phyloP scores from a whole-genome alignment of 73 alveolate genomes.

The Tetrahymena elliotti region DNA sequence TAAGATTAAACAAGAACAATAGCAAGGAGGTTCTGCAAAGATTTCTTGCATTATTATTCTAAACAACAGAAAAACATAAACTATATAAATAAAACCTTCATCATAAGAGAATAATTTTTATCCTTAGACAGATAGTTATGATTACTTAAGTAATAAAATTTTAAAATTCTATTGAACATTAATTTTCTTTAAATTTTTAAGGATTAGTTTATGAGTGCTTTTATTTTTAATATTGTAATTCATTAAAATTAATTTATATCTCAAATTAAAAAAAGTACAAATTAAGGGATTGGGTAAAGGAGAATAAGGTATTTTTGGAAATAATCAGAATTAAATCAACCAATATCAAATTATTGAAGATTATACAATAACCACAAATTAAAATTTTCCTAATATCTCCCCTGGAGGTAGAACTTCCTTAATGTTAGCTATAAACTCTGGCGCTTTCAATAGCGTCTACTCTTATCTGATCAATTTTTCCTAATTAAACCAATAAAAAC shows the following conservation, averaged over 20 bases:
- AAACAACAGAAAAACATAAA: background rate
- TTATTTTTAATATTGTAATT: background rate
- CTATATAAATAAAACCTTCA: background rate
- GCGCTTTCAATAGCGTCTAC: background rate
- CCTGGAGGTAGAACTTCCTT: background rate
- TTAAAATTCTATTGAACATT: too few relatives aligned
- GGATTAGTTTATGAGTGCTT: too few relatives aligned
- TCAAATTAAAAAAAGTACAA: background rate
- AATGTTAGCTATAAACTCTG: background rate
- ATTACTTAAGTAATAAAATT: background rate
- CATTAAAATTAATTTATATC: background rate
- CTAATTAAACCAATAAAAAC: background rate
- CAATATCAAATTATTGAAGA: background rate
- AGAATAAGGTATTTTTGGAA: background rate
- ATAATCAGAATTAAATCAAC: background rate
- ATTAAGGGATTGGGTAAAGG: background rate
- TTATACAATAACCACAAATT: background rate
- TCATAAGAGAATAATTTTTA: background rate
- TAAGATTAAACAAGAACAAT: background rate
- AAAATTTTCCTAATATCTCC: background rate
- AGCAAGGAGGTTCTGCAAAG: background rate
- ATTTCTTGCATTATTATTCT: background rate
- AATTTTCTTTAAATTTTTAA: too few relatives aligned
- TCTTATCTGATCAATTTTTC: background rate
- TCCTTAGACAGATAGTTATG: background rate